Evolutionary conservation across 163 green algal species (phyloP).

Genomic region (Coccomyxa subellipsoidea): DNA sequence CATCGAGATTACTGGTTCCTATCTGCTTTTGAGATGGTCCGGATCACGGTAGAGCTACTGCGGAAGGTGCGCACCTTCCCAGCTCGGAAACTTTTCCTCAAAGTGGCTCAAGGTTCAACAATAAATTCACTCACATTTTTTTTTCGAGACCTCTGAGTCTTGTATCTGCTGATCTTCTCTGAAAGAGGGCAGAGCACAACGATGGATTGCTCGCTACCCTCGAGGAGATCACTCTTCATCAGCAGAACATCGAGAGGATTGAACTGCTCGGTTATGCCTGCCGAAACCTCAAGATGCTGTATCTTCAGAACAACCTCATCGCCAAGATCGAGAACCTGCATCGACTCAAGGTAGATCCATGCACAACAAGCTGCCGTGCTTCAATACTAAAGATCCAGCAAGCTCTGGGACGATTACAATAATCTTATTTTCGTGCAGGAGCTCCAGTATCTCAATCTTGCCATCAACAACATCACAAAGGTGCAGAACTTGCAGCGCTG

Average conservation of each 20-base stretch:
- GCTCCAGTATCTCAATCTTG: conserved; percentile 87
- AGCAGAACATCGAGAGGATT: conserved; percentile 80
- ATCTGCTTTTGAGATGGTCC: no score
- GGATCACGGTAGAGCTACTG: conserved; percentile 55
- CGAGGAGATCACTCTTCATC: conserved; percentile 85
- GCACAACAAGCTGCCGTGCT: not conserved
- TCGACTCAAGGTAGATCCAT: conserved; percentile 74
- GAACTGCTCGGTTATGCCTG: conserved; percentile 73
- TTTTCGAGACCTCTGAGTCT: not conserved
- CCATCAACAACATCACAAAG: conserved; percentile 87
- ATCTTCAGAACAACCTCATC: conserved; percentile 93
- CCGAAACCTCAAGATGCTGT: conserved; percentile 79
- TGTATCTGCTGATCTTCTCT: no score
- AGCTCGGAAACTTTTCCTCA: no score
- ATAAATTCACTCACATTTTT: not conserved
- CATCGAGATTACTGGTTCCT: no score
- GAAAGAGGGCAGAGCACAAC: conserved; percentile 82
- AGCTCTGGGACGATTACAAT: not conserved
- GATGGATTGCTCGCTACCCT: conserved; percentile 79
- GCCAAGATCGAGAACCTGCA: conserved; percentile 85
- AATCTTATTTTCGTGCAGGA: conserved; percentile 43
- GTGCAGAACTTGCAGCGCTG: conserved; percentile 85
- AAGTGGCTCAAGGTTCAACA: not conserved
- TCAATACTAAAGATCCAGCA: not conserved
- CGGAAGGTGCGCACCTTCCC: conserved; percentile 38